Evolutionary conservation across 2,329 filamentous ascomycete species (phyloP).

Genomic region (Madurella mycetomatis): DNA sequence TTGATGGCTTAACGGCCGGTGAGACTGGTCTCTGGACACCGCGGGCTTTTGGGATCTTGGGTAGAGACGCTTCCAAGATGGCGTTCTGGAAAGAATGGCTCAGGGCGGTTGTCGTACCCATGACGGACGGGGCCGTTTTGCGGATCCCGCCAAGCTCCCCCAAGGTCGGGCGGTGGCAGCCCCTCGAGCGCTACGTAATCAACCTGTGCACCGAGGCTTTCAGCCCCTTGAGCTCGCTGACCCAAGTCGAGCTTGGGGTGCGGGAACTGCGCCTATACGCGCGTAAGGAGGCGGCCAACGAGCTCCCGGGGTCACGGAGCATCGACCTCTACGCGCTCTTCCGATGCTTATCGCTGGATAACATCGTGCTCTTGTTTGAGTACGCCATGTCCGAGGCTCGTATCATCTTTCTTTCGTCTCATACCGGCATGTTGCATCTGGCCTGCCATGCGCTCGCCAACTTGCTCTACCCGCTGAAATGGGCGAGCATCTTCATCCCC

Average conservation of each 20-base stretch:
- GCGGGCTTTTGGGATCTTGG: slow-evolving; percentile 86
- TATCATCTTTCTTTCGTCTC: slow-evolving; percentile 92
- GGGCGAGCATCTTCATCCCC: slow-evolving; percentile 92
- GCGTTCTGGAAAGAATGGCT: slow-evolving; percentile 99
- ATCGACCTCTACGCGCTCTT: slow-evolving; percentile 93
- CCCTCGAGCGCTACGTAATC: slow-evolving; percentile 91
- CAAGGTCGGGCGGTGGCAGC: slow-evolving; percentile 90
- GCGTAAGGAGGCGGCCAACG: slow-evolving; percentile 86
- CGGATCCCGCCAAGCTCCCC: slow-evolving; percentile 85
- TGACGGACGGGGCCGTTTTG: slow-evolving; percentile 81
- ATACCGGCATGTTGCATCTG: slow-evolving; percentile 93
- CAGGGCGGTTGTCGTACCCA: slow-evolving; percentile 86
- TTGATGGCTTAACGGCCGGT: slow-evolving; percentile 90
- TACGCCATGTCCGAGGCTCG: slow-evolving; percentile 89
- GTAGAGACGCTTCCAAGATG: slow-evolving; percentile 75
- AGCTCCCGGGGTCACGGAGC: slow-evolving; percentile 85
- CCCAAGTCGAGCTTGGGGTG: slow-evolving; percentile 87
- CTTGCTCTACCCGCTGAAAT: slow-evolving; percentile 84
- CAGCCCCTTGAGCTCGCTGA: slow-evolving; percentile 87
- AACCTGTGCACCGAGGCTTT: slow-evolving; percentile 95
- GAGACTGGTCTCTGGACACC: slow-evolving; percentile 96
- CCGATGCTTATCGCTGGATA: slow-evolving; percentile 81
- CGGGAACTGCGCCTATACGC: slow-evolving; percentile 89
- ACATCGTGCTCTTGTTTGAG: slow-evolving; percentile 89
- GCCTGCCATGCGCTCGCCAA: slow-evolving; percentile 83